These are phyloP conservation scores for Saksenaea oblongispora DNA, from an alignment of 371 early-diverging fungal species.

Conservation along the genomic window DNA sequence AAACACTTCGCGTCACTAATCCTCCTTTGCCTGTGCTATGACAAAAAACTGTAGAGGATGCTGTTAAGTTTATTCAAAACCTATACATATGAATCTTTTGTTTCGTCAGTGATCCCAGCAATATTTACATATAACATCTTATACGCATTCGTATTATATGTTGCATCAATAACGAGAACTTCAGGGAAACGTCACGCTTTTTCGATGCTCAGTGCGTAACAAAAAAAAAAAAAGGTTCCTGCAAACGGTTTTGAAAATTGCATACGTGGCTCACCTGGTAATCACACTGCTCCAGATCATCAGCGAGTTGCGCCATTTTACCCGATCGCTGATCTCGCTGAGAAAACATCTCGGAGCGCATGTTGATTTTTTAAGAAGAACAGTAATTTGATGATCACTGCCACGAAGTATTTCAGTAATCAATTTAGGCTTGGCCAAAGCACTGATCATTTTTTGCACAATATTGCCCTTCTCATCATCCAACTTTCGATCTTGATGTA, in stretches of 20 bases:
- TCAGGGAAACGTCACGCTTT: slow-evolving; percentile 1
- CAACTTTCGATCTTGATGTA: not conserved
- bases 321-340: not conserved
- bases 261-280: not conserved
- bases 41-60: not conserved
- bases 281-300: not conserved
- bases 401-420: not conserved
- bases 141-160: slow-evolving; percentile 3
- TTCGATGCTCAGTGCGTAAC: not conserved
- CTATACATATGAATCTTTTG: not conserved
- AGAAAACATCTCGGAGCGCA: not conserved
- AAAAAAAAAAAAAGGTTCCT: not conserved
- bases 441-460: not conserved
- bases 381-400: not conserved
- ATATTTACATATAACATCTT: not conserved
- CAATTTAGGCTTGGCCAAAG: not conserved
- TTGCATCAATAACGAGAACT: slow-evolving; percentile 1
- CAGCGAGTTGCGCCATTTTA: not conserved
- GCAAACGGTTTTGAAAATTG: not conserved
- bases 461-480: not conserved
- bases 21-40: too few species aligned
- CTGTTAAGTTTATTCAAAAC: not conserved
- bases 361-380: not conserved
- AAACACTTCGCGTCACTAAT: too few species aligned
- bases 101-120: slow-evolving; percentile 4